Conservation (phyloP, 768 basidiomycete genomes). For the Suillus tomentosus region DNA sequence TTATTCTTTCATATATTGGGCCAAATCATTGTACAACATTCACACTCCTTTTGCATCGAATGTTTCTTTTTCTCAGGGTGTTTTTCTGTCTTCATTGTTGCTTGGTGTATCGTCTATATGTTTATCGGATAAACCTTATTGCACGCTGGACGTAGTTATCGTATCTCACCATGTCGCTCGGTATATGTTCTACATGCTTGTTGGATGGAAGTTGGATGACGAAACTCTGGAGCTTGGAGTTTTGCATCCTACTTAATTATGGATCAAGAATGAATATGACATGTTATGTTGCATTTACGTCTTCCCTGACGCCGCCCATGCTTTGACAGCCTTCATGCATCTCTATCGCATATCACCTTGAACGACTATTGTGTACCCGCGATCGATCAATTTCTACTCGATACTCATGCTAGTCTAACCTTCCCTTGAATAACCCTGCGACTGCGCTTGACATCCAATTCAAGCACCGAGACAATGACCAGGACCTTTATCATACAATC, state of each 20-base stretch:
- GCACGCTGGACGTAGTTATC: background rate
- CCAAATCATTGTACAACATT: background rate
- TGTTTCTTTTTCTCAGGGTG: background rate
- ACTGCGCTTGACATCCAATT: background rate
- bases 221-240: background rate
- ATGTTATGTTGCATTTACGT: background rate
- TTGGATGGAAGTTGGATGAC: background rate
- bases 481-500: background rate
- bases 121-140: background rate
- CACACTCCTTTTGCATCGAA: background rate
- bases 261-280: background rate
- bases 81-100: background rate
- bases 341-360: background rate
- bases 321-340: background rate
- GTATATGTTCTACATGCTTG: background rate
- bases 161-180: background rate
- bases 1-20: background rate
- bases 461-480: background rate
- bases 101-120: background rate
- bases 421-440: background rate
- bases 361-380: background rate
- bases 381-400: background rate
- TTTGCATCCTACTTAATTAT: too few species aligned
- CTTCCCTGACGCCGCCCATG: background rate
- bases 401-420: background rate